Conservation (phyloP, 345 rosid species). For the Trapa incisa region DNA sequence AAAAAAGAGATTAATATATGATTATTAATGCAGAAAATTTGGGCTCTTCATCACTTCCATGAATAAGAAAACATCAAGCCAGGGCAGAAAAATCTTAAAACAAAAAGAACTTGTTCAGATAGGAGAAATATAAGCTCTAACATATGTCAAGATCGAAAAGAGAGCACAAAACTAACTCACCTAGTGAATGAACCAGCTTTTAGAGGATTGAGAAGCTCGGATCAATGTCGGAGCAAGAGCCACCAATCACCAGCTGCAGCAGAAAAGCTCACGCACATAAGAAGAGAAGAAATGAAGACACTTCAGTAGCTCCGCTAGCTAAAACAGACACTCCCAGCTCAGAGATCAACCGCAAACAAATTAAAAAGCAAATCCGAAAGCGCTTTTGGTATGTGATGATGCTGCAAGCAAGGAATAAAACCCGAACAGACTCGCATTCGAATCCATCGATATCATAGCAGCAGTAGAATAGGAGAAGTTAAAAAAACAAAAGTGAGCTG, state of each 20-base stretch:
- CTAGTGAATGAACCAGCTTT: neutral
- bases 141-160: neutral
- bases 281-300: no score
- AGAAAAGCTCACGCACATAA: neutral
- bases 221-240: neutral
- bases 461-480: no score
- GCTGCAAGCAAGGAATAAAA: constrained; percentile 1
- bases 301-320: no score
- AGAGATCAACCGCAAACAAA: neutral
- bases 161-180: neutral
- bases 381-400: neutral
- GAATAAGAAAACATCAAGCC: no score
- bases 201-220: neutral
- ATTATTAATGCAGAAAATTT: no score
- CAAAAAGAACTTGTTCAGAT: neutral
- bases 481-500: no score
- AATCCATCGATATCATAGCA: neutral
- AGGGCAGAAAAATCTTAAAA: no score
- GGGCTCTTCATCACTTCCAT: no score
- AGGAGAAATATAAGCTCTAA: neutral
- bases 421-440: no score
- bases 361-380: neutral
- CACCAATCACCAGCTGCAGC: neutral
- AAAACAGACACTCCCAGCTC: neutral
- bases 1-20: no score